Conservation (phyloP, 169 alveolate genomes). For the Eimeria tenella region DNA sequence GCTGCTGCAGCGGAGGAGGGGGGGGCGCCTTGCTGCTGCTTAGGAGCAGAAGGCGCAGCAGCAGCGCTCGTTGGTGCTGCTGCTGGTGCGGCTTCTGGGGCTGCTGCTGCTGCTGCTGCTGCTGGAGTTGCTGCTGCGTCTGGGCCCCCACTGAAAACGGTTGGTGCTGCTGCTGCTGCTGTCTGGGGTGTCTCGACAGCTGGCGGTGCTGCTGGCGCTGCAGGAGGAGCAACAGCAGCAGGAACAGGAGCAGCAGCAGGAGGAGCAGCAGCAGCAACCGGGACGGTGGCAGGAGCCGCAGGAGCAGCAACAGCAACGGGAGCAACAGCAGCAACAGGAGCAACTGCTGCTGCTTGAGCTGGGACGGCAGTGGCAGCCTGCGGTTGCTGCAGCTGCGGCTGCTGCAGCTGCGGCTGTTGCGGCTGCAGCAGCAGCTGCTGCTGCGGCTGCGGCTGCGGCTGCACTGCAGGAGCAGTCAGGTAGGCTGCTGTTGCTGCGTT, state of each 20-base stretch:
- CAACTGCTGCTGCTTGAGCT: background rate
- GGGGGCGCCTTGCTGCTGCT: background rate
- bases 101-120: conserved; percentile 28
- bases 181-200: too few species aligned
- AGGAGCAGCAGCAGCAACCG: too few species aligned
- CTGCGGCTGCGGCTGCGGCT: background rate
- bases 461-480: background rate
- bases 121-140: background rate
- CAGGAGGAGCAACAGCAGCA: too few species aligned
- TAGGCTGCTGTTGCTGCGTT: background rate
- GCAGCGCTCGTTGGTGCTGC: conserved; percentile 2
- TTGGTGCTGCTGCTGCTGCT: conserved; percentile 33
- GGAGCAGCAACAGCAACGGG: too few species aligned
- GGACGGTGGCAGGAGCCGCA: too few species aligned
- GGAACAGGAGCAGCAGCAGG: too few species aligned
- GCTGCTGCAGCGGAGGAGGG: background rate
- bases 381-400: too few species aligned
- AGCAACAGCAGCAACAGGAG: too few species aligned
- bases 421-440: background rate
- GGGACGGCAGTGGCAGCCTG: background rate
- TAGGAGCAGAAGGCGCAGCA: background rate
- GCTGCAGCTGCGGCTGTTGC: too few species aligned
- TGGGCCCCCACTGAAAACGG: background rate
- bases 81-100: background rate
- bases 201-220: too few species aligned